phyloP scores from a whole-genome alignment of 768 basidiomycete species.

The Auricularia cornea region DNA sequence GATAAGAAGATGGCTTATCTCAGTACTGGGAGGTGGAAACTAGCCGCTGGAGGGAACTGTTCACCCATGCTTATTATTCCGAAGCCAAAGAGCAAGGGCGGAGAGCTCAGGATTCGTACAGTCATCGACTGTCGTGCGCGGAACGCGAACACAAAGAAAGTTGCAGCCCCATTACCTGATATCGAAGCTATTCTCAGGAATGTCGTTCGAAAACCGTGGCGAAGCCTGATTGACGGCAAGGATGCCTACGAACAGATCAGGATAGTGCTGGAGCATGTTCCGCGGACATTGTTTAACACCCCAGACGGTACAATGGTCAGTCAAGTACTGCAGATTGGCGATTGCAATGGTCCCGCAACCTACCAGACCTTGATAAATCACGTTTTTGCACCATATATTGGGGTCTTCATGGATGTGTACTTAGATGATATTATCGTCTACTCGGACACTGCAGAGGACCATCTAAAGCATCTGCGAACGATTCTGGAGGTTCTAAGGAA shows the following conservation, averaged over 20 bases:
- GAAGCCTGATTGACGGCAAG: constrained; percentile 2
- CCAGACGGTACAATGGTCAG: constrained; percentile 11
- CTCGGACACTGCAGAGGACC: too few relatives aligned
- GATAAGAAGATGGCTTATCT: constrained; percentile 14
- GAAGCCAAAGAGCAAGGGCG: neutral
- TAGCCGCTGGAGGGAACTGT: constrained; percentile 2
- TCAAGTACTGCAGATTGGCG: constrained; percentile 11
- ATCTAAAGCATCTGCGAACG: constrained; percentile 5
- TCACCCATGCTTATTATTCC: constrained; percentile 7
- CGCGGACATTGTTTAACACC: constrained; percentile 7
- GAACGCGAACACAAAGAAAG: constrained; percentile 5
- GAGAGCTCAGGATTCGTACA: neutral
- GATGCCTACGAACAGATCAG: constrained; percentile 17
- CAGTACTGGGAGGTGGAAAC: constrained; percentile 6
- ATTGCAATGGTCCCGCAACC: constrained; percentile 12
- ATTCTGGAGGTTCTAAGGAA: constrained; percentile 2
- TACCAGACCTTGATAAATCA: constrained; percentile 9
- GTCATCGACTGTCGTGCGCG: constrained; percentile 5
- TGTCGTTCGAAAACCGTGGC: neutral
- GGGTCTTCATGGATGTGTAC: constrained; percentile 11
- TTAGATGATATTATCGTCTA: constrained; percentile 13
- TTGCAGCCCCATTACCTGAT: constrained; percentile 4
- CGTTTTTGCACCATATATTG: constrained; percentile 9
- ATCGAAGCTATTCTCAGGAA: constrained; percentile 5
- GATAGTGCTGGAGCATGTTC: constrained; percentile 5